Evolutionary conservation across 805 yeast genomes (phyloP), one percentile per base, ranked within the genome.

Genomic region (Metahyphopichia silvanorum): DNA sequence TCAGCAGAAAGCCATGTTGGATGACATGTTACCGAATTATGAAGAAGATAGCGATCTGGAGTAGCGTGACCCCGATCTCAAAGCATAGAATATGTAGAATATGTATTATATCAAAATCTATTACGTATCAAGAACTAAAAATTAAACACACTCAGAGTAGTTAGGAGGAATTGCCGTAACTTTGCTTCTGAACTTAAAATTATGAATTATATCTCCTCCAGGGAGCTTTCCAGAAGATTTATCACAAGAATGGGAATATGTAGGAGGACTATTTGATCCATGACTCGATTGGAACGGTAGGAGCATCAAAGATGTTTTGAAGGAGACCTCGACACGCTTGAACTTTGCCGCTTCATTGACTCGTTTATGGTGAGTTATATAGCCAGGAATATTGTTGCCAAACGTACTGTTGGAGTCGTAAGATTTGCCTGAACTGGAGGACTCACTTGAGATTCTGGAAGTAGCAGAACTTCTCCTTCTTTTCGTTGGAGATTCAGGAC

Each of bases 1-100:
- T 24, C 9, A 20, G 11, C 13, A 22, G 28, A 15, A 24, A 27
- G 26, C 43, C n/a, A 37, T 40, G 16, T 47, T 56, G 29, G 60
- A 55, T 16, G 65, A 59, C 19, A 44, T 66, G 12, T 10, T 27
- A 13, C 72, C 72, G 3, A 52, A 60, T 22, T 66, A 66, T 38
- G 71, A 66, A 38, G 69, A 62, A 32, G 61, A 27, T 20, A 27
- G 69, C 35, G 69, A 63, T 32, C 54, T 49, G 16, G 57, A 55
- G 17, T 38, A 23, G 10, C 7, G 7, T 19, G 21, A 19, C n/a
- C n/a, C n/a, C n/a, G n/a, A n/a, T n/a, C n/a, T n/a, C n/a, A n/a
- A n/a, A n/a, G n/a, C n/a, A n/a, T n/a, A n/a, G n/a, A n/a, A n/a
- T n/a, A n/a, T n/a, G n/a, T n/a, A n/a, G n/a, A n/a, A n/a, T n/a